These are phyloP conservation scores for Schizosaccharomyces pombe DNA, from an alignment of 805 yeast species.

Conservation along the genomic window DNA sequence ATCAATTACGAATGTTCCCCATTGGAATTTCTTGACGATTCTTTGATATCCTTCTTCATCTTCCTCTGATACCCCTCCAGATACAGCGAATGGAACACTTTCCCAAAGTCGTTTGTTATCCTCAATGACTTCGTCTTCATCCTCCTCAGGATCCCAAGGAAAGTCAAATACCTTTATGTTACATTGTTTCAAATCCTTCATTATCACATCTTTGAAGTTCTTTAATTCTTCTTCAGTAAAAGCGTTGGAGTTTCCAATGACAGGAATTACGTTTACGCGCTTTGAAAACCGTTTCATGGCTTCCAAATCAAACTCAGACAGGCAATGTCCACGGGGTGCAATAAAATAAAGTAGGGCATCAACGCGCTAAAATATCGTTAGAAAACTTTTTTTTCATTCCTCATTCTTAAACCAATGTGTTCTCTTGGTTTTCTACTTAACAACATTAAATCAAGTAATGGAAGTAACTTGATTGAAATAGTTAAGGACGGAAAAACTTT, in stretches of 20 bases:
- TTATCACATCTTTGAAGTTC: constrained; percentile 29
- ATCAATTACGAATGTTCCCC: constrained; percentile 37
- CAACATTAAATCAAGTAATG: too few species aligned
- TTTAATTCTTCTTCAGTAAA: constrained; percentile 41
- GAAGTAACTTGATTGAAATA: too few species aligned
- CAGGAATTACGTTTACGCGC: constrained; percentile 64
- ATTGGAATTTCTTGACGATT: constrained; percentile 27
- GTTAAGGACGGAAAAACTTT: too few species aligned
- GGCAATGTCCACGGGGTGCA: constrained; percentile 31
- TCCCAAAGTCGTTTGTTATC: constrained; percentile 21
- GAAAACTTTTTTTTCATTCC: too few species aligned
- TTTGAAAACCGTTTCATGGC: constrained; percentile 46
- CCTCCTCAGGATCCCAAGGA: constrained; percentile 39
- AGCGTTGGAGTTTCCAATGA: constrained; percentile 59
- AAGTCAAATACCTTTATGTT: constrained; percentile 51
- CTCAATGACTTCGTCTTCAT: constrained; percentile 18
- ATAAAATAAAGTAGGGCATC: constrained; percentile 62
- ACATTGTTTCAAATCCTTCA: constrained; percentile 32
- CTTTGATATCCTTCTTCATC: constrained; percentile 15
- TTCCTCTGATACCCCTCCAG: constrained; percentile 22
- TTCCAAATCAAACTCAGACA: constrained; percentile 47
- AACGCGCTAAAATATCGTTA: constrained; percentile 27
- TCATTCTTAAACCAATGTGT: too few species aligned
- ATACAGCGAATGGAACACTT: constrained; percentile 38
- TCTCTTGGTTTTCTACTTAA: too few species aligned